Conservation (phyloP, 345 rosid genomes). For the Pistacia integerrima region DNA sequence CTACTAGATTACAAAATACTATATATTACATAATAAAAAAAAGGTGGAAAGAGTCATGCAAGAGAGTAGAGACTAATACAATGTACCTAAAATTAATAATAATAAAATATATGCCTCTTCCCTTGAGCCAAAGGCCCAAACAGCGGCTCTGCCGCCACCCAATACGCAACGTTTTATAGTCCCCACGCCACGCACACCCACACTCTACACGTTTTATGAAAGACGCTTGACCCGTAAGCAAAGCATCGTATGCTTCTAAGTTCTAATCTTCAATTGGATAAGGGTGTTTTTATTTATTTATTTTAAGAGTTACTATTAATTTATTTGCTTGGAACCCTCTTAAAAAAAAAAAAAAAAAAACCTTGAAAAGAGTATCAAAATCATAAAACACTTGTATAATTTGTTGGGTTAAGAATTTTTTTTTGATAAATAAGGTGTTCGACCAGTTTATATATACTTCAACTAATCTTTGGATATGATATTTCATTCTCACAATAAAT, state of each 20-base stretch:
- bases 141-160: neutral
- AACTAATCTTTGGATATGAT: too few relatives aligned
- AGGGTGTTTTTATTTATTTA: neutral
- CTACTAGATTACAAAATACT: neutral
- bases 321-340: too few relatives aligned
- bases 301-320: too few relatives aligned
- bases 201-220: conserved; percentile 2
- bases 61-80: neutral
- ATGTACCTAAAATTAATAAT: neutral
- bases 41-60: neutral
- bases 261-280: conserved; percentile 1
- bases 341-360: too few relatives aligned
- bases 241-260: neutral
- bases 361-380: too few relatives aligned
- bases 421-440: too few relatives aligned
- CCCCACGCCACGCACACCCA: conserved; percentile 3
- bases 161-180: conserved; percentile 11
- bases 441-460: too few relatives aligned
- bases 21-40: neutral
- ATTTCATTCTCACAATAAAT: too few relatives aligned
- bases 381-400: too few relatives aligned
- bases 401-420: too few relatives aligned
- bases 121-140: neutral
- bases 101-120: neutral
- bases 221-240: conserved; percentile 12